Evolutionary conservation across 345 rosid species (phyloP).

Genomic region (Camelina laxa): DNA sequence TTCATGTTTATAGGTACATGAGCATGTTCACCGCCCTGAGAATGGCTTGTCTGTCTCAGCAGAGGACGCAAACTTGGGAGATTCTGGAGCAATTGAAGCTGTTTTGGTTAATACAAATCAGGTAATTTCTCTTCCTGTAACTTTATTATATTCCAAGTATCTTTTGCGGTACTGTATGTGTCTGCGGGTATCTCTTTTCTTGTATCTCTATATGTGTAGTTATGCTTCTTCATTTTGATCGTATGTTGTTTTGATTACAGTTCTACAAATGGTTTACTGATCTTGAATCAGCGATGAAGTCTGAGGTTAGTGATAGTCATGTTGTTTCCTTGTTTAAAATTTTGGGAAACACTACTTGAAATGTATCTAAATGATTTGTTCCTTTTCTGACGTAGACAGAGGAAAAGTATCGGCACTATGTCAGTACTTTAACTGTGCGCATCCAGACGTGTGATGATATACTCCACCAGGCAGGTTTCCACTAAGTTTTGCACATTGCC

Average conservation of each 20-base stretch:
- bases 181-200: constrained; percentile 7
- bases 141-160: constrained; percentile 9
- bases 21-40: constrained; percentile 61
- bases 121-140: constrained; percentile 42
- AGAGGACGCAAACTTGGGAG: constrained; percentile 54
- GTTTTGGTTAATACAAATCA: constrained; percentile 88
- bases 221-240: constrained; percentile 21
- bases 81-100: constrained; percentile 70
- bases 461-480: constrained; percentile 67
- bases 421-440: constrained; percentile 74
- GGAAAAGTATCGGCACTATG: constrained; percentile 94
- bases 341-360: constrained; percentile 11
- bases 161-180: background rate
- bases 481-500: constrained; percentile 19
- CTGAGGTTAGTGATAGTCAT: constrained; percentile 72
- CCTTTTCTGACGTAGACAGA: constrained; percentile 65
- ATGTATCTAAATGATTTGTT: constrained; percentile 22
- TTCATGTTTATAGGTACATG: constrained; percentile 59
- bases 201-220: constrained; percentile 7
- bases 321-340: constrained; percentile 28
- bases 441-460: constrained; percentile 89
- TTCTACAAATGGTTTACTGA: constrained; percentile 98
- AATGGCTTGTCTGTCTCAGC: constrained; percentile 60
- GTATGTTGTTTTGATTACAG: constrained; percentile 47
- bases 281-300: constrained; percentile 97